A percentile compares a stretch with the other conserved stretches of the same genome.
These are phyloP conservation scores for Paraleonurus japonicus DNA, from an alignment of 257 asterid species.

Conservation along the genomic window DNA sequence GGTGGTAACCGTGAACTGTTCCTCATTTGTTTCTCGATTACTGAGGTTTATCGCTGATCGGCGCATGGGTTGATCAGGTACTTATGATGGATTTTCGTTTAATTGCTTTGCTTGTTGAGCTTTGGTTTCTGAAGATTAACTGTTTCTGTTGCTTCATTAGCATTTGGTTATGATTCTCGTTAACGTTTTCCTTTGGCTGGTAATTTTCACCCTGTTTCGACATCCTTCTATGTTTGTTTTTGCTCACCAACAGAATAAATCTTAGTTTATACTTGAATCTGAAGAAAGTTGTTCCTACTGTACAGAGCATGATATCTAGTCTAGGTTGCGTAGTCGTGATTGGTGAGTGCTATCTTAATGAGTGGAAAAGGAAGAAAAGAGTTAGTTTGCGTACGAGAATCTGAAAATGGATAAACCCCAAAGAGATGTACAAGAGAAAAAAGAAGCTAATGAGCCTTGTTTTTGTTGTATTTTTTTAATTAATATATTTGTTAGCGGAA, in stretches of 20 bases:
- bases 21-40: not conserved
- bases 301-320: not conserved
- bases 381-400: not conserved
- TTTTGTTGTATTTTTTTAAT: not conserved
- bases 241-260: not conserved
- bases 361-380: not conserved
- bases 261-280: not conserved
- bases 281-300: not conserved
- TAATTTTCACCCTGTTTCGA: not conserved
- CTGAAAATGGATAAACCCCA: not conserved
- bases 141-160: not conserved
- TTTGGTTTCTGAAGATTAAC: not conserved
- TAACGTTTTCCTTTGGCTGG: not conserved
- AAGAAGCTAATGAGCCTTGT: not conserved
- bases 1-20: not conserved
- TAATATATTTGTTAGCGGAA: not conserved
- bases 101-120: not conserved
- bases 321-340: not conserved
- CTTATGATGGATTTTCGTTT: not conserved
- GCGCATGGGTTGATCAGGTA: constrained; percentile 22
- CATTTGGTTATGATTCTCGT: not conserved
- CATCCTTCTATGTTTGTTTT: not conserved
- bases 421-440: not conserved
- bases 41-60: not conserved
- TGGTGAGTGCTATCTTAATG: not conserved